Evolutionary conservation across 2,329 filamentous ascomycete genomes (phyloP), one percentile per base, ranked within the genome.

Genomic region (Aureobasidium subglaciale): DNA sequence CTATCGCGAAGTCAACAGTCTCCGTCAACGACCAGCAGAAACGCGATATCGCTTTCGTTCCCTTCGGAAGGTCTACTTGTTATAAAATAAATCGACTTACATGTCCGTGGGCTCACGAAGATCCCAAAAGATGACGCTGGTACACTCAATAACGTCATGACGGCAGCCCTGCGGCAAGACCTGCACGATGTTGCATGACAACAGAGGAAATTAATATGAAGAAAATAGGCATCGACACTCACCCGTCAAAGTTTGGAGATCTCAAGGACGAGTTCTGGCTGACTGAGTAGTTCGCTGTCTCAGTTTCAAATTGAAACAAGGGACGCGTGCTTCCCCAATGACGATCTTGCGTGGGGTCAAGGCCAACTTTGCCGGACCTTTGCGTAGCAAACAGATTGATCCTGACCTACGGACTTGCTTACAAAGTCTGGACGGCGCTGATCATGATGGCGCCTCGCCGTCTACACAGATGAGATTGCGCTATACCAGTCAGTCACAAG

Each of bases 161-260:
- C 43, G 27, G 43, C 30, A 35, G 20, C 4, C 18, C 24, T 30
- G 34, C 16, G 34, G 24, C 32, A 50, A 50, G 34, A 27, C 7
- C 30, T 48, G 18, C 13, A 35, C 7, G 30, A 35, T n/a, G 25
- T 20, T 11, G 16, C 42, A 20, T 15, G 16, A 32, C 30, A 32
- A 22, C 43, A 29, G 43, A 35, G 18, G 7, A 30, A 35, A 15
- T 41, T 41, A 52, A 52, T 52, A 13, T 52, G 35, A 34, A 35
- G 29, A 54, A 53, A 43, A 54, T 54, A 42, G 25, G 38, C 20
- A 54, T 54, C 50, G 38, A 54, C 50, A 54, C 13, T n/a, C 18
- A 35, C 27, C 50, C 50, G 50, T 35, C 27, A 13, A 27, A 35
- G 4, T 4, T 54, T 16, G 29, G 24, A 54, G 29, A 54, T 42